Evolutionary conservation across 2,329 filamentous ascomycete genomes (phyloP).

Genomic region (Truncatella angustata): DNA sequence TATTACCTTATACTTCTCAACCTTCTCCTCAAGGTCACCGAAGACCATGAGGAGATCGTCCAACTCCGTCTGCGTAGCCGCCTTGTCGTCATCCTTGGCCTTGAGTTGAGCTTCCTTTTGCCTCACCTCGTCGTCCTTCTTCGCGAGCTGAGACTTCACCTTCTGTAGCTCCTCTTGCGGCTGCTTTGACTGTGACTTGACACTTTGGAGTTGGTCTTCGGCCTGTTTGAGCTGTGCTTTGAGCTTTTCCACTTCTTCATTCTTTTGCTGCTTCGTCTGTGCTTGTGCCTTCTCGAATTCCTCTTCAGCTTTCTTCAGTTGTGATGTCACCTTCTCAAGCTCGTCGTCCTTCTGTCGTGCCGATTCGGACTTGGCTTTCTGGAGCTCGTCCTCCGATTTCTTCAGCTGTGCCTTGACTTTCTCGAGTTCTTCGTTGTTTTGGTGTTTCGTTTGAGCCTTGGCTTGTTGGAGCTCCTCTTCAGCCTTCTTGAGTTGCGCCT

Average conservation of each 20-base stretch:
- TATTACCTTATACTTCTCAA: slow-evolving; percentile 73
- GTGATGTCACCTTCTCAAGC: slow-evolving; percentile 26
- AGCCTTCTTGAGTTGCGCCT: background rate
- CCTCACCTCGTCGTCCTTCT: slow-evolving; percentile 34
- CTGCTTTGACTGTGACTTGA: slow-evolving; percentile 21
- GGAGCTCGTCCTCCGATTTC: slow-evolving; percentile 15
- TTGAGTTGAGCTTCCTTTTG: slow-evolving; percentile 22
- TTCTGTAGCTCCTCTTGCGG: slow-evolving; percentile 45
- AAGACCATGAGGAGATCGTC: slow-evolving; percentile 82
- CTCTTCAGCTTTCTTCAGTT: background rate
- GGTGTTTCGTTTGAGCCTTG: slow-evolving; percentile 26
- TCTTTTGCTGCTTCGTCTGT: background rate
- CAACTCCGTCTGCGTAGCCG: slow-evolving; percentile 67
- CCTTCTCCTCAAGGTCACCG: slow-evolving; percentile 76
- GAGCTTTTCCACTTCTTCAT: background rate
- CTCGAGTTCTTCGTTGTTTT: slow-evolving; percentile 37
- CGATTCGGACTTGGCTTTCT: slow-evolving; percentile 32
- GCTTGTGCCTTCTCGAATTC: slow-evolving; percentile 19
- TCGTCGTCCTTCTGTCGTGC: slow-evolving; percentile 46
- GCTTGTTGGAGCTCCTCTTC: background rate
- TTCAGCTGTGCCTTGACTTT: slow-evolving; percentile 25
- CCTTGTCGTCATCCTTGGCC: slow-evolving; percentile 60
- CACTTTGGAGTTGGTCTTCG: background rate
- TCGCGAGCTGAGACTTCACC: slow-evolving; percentile 50
- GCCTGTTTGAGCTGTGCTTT: background rate